Percentiles rank a stretch among this genome's conserved stretches.
phyloP scores from a whole-genome alignment of 306 rosid species.

The Dalbergia cultrata region DNA sequence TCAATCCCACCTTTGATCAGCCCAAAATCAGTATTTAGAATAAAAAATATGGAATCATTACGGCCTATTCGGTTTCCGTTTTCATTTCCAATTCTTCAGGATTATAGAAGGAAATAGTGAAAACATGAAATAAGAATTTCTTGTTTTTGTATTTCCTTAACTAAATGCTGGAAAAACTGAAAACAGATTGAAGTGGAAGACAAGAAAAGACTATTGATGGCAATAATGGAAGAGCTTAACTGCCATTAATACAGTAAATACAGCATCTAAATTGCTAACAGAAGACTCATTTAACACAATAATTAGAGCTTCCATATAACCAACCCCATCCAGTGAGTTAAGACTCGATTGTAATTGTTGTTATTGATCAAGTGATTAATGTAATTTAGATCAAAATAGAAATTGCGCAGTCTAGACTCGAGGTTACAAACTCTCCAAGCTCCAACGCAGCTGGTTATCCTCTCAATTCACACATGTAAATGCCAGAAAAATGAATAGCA shows the following conservation, averaged over 20 bases:
- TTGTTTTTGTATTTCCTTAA: too few relatives aligned
- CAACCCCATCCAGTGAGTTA: too few relatives aligned
- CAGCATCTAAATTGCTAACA: constrained; percentile 5
- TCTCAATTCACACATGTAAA: not conserved
- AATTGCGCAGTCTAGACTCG: constrained; percentile 3
- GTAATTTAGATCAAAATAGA: not conserved
- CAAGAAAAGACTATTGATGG: not conserved
- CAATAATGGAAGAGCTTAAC: constrained; percentile 6
- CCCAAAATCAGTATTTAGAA: not conserved
- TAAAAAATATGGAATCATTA: too few relatives aligned
- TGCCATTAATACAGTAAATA: not conserved
- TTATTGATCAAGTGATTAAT: too few relatives aligned
- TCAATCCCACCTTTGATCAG: not conserved
- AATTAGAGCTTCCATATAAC: not conserved
- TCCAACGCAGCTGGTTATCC: constrained; percentile 14
- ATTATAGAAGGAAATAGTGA: too few relatives aligned
- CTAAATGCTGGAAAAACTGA: too few relatives aligned
- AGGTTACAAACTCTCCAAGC: not conserved
- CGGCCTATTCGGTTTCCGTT: too few relatives aligned
- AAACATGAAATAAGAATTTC: too few relatives aligned
- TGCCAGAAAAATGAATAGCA: not conserved
- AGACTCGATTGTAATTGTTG: too few relatives aligned
- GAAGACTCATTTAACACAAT: not conserved
- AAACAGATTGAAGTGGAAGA: not conserved
- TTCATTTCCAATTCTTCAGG: not conserved